Evolutionary conservation across 768 basidiomycete genomes (phyloP).

Genomic region (Suillus discolor): DNA sequence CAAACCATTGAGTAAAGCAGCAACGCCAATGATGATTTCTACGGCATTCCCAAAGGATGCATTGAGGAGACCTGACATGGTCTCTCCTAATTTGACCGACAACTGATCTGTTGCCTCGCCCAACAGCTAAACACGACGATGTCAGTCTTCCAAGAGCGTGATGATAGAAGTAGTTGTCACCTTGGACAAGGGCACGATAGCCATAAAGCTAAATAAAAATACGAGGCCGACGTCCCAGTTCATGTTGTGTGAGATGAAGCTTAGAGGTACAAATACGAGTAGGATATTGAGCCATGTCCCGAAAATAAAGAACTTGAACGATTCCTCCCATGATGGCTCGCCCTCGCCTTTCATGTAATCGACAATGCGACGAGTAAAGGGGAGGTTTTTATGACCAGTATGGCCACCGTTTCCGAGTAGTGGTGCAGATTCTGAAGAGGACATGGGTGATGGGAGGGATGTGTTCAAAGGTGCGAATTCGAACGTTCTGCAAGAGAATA

Average conservation of each 20-base stretch:
- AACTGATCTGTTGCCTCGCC: neutral
- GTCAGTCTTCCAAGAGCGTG: neutral
- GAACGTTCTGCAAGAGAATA: neutral
- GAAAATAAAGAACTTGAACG: conserved; percentile 62
- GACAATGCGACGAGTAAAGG: conserved; percentile 28
- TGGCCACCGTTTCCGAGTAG: conserved; percentile 46
- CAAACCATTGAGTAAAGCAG: too few relatives aligned
- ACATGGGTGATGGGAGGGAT: conserved; percentile 16
- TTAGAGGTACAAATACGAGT: conserved; percentile 79
- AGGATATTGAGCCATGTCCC: conserved; percentile 75
- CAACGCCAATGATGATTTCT: too few relatives aligned
- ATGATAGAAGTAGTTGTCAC: neutral
- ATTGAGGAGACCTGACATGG: neutral
- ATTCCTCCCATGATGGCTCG: conserved; percentile 61
- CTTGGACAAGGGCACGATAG: conserved; percentile 75
- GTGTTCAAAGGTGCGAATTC: neutral
- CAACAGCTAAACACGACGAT: neutral
- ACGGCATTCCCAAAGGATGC: too few relatives aligned
- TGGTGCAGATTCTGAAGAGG: conserved; percentile 31
- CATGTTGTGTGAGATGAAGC: conserved; percentile 60
- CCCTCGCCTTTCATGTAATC: conserved; percentile 52
- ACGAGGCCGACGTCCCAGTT: conserved; percentile 78
- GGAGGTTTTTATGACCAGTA: conserved; percentile 20
- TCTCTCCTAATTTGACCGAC: neutral
- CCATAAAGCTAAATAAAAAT: conserved; percentile 75